Evolutionary conservation across 371 early-diverging fungal genomes (phyloP).

Genomic region (Circinella umbellata): DNA sequence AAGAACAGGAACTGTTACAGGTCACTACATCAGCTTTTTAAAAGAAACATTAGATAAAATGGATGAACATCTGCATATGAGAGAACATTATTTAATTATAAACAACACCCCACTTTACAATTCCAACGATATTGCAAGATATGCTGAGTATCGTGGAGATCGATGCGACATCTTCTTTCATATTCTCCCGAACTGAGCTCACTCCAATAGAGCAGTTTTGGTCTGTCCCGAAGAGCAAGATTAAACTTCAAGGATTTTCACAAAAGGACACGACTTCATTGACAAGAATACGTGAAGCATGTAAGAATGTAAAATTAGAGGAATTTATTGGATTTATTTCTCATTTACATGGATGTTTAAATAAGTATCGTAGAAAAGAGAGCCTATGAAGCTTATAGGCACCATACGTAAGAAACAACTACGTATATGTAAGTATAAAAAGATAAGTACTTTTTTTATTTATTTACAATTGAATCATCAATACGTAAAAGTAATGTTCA

Average conservation of each 20-base stretch:
- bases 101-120: constrained; percentile 20
- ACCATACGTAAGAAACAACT: too few species aligned
- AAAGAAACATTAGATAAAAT: constrained; percentile 7
- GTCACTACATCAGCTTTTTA: constrained; percentile 1
- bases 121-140: too few species aligned
- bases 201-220: constrained; percentile 22
- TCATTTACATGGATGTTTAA: too few species aligned
- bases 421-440: too few species aligned
- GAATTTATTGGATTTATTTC: too few species aligned
- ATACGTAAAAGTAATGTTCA: too few species aligned
- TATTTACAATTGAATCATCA: too few species aligned
- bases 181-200: constrained; percentile 20
- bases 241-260: constrained; percentile 14
- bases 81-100: constrained; percentile 16
- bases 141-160: constrained; percentile 8
- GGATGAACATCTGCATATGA: constrained; percentile 11
- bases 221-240: constrained; percentile 15
- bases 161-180: constrained; percentile 17
- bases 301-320: too few species aligned
- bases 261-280: background rate
- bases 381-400: too few species aligned
- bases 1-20: background rate
- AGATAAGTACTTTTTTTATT: too few species aligned
- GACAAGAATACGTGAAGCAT: too few species aligned
- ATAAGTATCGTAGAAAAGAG: too few species aligned